Conservation (phyloP, 2,329 filamentous ascomycete genomes). For the Aspergillus aculeatus region DNA sequence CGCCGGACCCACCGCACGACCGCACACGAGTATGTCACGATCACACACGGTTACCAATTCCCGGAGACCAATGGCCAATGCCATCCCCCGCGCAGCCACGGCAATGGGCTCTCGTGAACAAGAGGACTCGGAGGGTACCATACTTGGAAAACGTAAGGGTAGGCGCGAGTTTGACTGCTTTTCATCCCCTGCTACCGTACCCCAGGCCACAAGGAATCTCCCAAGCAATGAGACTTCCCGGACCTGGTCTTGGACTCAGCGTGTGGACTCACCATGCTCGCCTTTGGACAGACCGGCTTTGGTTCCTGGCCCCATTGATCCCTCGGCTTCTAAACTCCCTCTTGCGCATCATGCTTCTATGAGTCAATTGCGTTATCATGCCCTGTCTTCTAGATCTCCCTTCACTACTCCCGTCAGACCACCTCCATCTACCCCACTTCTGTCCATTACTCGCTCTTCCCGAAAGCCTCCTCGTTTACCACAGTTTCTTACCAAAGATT, state of each 20-base stretch:
- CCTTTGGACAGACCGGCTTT: slow-evolving; percentile 10
- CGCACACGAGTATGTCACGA: slow-evolving; percentile 47
- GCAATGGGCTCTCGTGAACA: slow-evolving; percentile 44
- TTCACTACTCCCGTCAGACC: slow-evolving; percentile 40
- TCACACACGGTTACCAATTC: slow-evolving; percentile 54
- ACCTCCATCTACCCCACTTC: slow-evolving; percentile 24
- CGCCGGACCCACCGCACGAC: slow-evolving; percentile 54
- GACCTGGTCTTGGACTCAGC: neutral
- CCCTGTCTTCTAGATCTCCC: slow-evolving; percentile 9
- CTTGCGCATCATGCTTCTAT: slow-evolving; percentile 13
- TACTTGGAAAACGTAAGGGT: slow-evolving; percentile 53
- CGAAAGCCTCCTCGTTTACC: slow-evolving; percentile 37
- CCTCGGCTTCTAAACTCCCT: slow-evolving; percentile 13
- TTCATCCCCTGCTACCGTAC: slow-evolving; percentile 24
- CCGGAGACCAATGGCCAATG: slow-evolving; percentile 48
- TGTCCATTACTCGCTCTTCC: slow-evolving; percentile 37
- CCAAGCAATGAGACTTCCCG: slow-evolving; percentile 6
- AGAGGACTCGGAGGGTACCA: slow-evolving; percentile 35
- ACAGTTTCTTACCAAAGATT: slow-evolving; percentile 67
- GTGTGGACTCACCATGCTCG: slow-evolving; percentile 5
- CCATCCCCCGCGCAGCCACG: slow-evolving; percentile 42
- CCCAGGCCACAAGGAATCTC: slow-evolving; percentile 14
- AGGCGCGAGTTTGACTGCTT: slow-evolving; percentile 42
- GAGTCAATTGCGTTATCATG: slow-evolving; percentile 17
- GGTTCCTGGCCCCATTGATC: slow-evolving; percentile 11